Evolutionary conservation across 371 early-diverging fungal species (phyloP), one percentile per base, ranked within the genome.

Genomic region (Mucor circinelloides): DNA sequence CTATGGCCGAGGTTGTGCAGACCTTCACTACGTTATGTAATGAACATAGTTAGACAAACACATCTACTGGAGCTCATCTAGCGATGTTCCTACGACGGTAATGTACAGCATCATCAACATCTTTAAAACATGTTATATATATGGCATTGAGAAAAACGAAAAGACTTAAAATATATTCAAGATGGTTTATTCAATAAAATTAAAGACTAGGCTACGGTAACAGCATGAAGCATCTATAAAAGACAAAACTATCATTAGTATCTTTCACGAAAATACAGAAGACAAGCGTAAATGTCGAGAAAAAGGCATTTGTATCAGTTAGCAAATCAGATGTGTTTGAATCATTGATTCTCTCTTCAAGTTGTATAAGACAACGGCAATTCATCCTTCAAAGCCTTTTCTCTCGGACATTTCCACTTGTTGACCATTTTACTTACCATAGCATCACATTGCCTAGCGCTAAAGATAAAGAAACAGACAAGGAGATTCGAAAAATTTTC

Each of bases 251-350:
- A 56, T 56, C 17, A 56, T 56, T 56, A 56, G 56, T 56, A 32
- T 32, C 25, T 28, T 17, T 56, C n/a, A n/a, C 19, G n/a, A 30
- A 32, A 32, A 56, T n/a, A 17, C 21, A 10, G 7, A 56, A 30
- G 2, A 17, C 56, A 32, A 56, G 19, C 31, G 25, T 8, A 56
- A 25, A 32, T 31, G 25, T 50, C 10, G 23, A 17, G 32, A 56
- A 56, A n/a, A 56, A 31, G 30, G 56, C 25, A 13, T 63, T 63
- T 52, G 52, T 52, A 34, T 69, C 70, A 69, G 70, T 64, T 64
- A 69, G 70, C 70, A 69, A 69, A 69, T 69, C 70, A 69, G 70
- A 69, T 60, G 70, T 69, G 65, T 69, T 61, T 69, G 63, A 63
- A 64, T 69, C 69, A 69, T 63, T 60, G 60, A 60, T 67, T 40